Evolutionary conservation across 1,284 basidiomycete genomes (phyloP).

Genomic region (Ceratobasidium sp.): DNA sequence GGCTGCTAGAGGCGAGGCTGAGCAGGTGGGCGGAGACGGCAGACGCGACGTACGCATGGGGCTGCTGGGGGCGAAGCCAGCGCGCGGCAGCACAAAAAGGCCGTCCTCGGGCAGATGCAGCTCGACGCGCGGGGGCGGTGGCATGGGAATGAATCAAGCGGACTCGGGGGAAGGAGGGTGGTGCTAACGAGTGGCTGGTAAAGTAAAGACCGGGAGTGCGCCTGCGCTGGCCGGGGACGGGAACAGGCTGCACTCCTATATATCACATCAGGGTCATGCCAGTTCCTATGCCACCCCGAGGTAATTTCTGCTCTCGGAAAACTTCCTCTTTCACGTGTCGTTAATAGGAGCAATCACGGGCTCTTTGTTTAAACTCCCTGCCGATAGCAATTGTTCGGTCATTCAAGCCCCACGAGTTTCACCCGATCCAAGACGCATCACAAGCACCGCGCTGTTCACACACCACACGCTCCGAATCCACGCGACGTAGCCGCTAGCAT

Average conservation of each 20-base stretch:
- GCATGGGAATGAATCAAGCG: constrained; percentile 4
- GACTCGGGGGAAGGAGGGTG: not conserved
- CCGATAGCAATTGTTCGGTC: too few relatives aligned
- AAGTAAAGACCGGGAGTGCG: constrained; percentile 21
- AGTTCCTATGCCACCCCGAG: constrained; percentile 6
- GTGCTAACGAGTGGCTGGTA: constrained; percentile 25
- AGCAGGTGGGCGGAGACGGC: not conserved
- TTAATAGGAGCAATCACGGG: too few relatives aligned
- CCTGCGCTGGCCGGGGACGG: constrained; percentile 42
- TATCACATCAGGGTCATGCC: constrained; percentile 30
- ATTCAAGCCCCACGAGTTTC: too few relatives aligned
- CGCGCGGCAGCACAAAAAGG: not conserved
- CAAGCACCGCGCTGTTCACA: too few relatives aligned
- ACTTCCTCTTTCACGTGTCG: too few relatives aligned
- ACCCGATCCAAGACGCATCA: too few relatives aligned
- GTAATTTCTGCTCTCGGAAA: too few relatives aligned
- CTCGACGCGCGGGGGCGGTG: not conserved
- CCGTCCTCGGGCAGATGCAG: not conserved
- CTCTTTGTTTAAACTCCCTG: too few relatives aligned
- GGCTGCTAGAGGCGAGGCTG: not conserved
- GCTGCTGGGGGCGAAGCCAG: not conserved
- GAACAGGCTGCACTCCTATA: not conserved
- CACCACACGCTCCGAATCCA: too few relatives aligned
- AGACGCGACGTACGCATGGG: constrained; percentile 23
- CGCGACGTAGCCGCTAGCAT: too few relatives aligned